Evolutionary conservation across 1,139 yeast genomes (phyloP), one percentile per base, ranked within the genome.

Genomic region (Arxiozyma telluris): DNA sequence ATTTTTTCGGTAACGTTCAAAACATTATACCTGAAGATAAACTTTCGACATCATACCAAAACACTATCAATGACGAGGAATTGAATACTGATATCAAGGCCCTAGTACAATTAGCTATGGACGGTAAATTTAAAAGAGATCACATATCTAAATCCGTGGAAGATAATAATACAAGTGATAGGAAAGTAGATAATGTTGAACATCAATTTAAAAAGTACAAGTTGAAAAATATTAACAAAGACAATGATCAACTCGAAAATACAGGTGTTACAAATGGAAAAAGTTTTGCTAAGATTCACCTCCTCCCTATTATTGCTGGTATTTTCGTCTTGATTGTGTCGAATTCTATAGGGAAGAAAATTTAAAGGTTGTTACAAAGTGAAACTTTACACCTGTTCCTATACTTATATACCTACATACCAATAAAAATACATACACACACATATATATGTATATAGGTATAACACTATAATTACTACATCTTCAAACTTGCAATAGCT

Each of bases 1-100:
- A 94, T 67, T 93, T 93, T 70, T 91, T 94, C 62, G 98, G 98
- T 2, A 91, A 90, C 64, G 88, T 91, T 25, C 98, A 91, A 68
- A 82, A 85, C 55, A 88, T 88, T 1, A 79, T 87, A 6, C 78
- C 87, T 41, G 94, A 85, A 53, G 55, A 58, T 39, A 17, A 30
- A 20, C 30, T 46, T 38, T 38, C 38, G 4, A 41, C 20, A 20
- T 38, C 49, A 21, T 11, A 34, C 39, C 39, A 34, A 34, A 6
- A 34, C 6, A 34, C 53, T 30, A 38, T 44, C 17, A 23, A 23
- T 20, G 44, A 23, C 21, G 41, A 47, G 22, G 50, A 47, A 25
- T 53, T 53, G 11, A 50, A 51, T 18, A 52, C 50, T 44, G 55
- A 45, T 18, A 42, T 42, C 17, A 38, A 45, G n/a, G 41, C 25